Base-by-base conservation (phyloP, 176 grass and related monocot genomes). In the Oryza meridionalis region DNA sequence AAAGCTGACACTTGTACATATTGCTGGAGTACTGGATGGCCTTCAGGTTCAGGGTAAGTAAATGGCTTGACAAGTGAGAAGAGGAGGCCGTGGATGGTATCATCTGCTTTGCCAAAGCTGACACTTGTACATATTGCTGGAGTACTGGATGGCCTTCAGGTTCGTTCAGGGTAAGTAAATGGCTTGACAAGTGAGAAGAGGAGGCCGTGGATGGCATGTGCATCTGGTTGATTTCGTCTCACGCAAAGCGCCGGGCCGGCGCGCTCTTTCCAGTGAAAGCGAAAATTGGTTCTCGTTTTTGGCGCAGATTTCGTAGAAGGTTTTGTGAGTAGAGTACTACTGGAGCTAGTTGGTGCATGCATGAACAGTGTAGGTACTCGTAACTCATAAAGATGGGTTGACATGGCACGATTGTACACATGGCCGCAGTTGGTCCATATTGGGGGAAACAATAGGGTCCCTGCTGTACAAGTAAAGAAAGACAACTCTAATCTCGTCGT, bases 191-290 rank as follows among this genome's bases (percentile, higher is more conserved):
- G 69, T 8, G 84, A 58, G 29, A 21, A 5, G 29, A 51, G 69
- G n/a, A 69, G 35, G 24, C 68, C 82, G 42, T 5, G 69, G 43
- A 11, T 65, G 29, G 86, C 71, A 70, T 80, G 58, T 71, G 73
- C 81, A 50, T 21, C 42, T 42, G 80, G 31, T 77, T 2, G 86
- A 77, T 51, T 83, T 88, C 66, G 53, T 69, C 80, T 72, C 42
- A 72, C 71, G 66, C 79, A 71, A 71, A 72, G 79, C 7, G 19
- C 19, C 55, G 55, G 55, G 1, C 55, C 7, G 58, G 55, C 6
- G 58, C 21, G 14, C n/a, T 62, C 19, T 2, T 62, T 11, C n/a
- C 21, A 11, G 58, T 11, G 8, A 62, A 62, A 62, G 58, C 58
- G 21, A 24, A 19, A 24, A 62, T 24, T 10, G n/a, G 58, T 24